Evolutionary conservation across 106 monocot species (phyloP), one percentile per base, ranked within the genome.

Genomic region (Dioscorea alata): DNA sequence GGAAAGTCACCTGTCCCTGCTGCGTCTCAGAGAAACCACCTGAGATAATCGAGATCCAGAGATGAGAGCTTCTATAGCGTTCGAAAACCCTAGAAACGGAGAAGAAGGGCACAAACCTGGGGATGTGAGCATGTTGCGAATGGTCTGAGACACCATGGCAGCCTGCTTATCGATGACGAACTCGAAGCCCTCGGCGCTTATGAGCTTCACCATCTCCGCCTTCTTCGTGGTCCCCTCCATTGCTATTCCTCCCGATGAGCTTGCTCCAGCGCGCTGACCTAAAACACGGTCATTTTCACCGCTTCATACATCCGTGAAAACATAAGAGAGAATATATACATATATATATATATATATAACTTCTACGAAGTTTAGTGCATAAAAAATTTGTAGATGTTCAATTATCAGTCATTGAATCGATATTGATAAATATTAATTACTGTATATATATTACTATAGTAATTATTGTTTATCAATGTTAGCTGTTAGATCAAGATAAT

Each of bases 171-270:
- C 82, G 74, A 97, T 65, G 50, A 97, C 80, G 72, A 92, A 97
- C 69, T 97, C 96, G 89, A 97, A 97, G 0, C 92, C 96, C 72
- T 96, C 96, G 6, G 91, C 84, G 74, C 91, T 92, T 31, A 91
- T 91, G 63, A 91, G 73, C 84, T 96, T 91, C 80, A 96, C 88
- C 63, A 81, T 79, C 25, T 83, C 88, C 48, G 78, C 88, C 59
- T 83, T 79, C 72, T 69, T 76, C 85, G 79, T n/a, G 15, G 23
- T 13, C 20, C 22, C 54, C 59, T 50, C 50, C 49, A 52, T 22
- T 59, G 10, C 25, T 33, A 8, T 33, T 12, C 48, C 59, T 12
- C 2, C 18, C 52, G 60, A 60, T 60, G 21, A 60, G 12, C 51
- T 4, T 28, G 28, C 28, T 28, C 28, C 28, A 28, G 28, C 28